phyloP scores from a whole-genome alignment of 331 rosid genomes.

The Malus hybrid region DNA sequence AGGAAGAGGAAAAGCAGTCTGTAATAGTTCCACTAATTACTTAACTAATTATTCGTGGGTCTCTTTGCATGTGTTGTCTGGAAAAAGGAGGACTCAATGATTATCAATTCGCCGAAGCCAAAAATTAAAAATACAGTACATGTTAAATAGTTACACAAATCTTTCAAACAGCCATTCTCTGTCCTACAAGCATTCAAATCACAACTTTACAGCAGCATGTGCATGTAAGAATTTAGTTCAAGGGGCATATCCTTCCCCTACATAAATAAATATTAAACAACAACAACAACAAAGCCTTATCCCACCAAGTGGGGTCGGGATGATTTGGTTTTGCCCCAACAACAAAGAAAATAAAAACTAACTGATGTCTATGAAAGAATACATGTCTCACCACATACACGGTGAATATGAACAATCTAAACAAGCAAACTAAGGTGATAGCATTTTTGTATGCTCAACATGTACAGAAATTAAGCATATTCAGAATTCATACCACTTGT shows the following conservation, averaged over 20 bases:
- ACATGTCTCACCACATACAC: neutral
- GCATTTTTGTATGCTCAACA: neutral
- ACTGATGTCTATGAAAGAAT: neutral
- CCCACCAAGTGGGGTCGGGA: too few relatives aligned
- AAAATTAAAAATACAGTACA: too few relatives aligned
- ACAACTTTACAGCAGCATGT: neutral
- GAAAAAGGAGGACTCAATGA: too few relatives aligned
- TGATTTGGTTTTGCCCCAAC: neutral
- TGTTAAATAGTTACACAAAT: neutral
- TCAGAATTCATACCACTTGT: slow-evolving; percentile 72
- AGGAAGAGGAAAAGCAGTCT: neutral
- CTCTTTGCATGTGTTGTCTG: too few relatives aligned
- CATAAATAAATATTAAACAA: too few relatives aligned
- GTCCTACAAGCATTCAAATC: neutral
- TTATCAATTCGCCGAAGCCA: too few relatives aligned
- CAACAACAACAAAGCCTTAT: too few relatives aligned
- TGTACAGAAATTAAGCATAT: neutral
- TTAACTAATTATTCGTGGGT: too few relatives aligned
- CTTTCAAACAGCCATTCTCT: neutral
- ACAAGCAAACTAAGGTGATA: neutral
- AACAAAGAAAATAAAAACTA: neutral
- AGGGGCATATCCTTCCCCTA: too few relatives aligned
- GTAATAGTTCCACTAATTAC: neutral
- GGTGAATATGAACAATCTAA: neutral
- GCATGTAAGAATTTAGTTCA: neutral